Base-by-base conservation (phyloP, 2,329 filamentous ascomycete species). In the Fusarium domesticum region DNA sequence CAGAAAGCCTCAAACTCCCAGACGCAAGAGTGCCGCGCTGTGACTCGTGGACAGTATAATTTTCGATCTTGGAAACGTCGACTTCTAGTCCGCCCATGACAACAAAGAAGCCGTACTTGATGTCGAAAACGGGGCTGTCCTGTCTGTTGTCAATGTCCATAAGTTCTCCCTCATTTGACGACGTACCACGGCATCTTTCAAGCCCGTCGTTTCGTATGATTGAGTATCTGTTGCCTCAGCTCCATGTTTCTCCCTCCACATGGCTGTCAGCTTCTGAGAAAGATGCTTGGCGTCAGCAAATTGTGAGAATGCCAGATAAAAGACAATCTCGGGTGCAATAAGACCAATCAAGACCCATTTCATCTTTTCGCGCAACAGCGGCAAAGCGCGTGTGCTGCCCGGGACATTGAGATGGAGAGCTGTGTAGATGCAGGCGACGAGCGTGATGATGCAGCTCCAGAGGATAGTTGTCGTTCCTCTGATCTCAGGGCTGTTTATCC, bases 401-500 rank as follows among this genome's bases (percentile, higher is more conserved):
- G 61, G 62, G 15, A 70, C 54, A 35, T 70, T 68, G 12, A 68
- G 48, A 45, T 69, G 65, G 5, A 70, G 41, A 1, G 63, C 63
- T 6, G 61, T 59, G 56, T 60, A 69, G 6, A 66, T 60, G 44
- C 64, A 69, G 3, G 66, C 50, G 4, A 58, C 40, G 1, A 70
- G 48, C 2, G 65, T 65, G 6, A 64, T 37, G 6, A 64, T 39
- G 45, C 66, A 68, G 14, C 57, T 62, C 48, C 55, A 59, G 4
- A 69, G 37, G 28, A 69, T 60, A 16, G 52, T 47, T 6, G 60
- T 39, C 0, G 61, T 67, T 2, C 65, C 64, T 23, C 66, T 54
- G 15, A 53, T 55, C 11, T 47, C 44, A 3, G 64, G 60, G 18
- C 37, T 35, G 7, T 25, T 18, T 3, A 48, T 37, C 34, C 33